phyloP scores from a whole-genome alignment of 176 grass and related monocot species.

The Zea mays region DNA sequence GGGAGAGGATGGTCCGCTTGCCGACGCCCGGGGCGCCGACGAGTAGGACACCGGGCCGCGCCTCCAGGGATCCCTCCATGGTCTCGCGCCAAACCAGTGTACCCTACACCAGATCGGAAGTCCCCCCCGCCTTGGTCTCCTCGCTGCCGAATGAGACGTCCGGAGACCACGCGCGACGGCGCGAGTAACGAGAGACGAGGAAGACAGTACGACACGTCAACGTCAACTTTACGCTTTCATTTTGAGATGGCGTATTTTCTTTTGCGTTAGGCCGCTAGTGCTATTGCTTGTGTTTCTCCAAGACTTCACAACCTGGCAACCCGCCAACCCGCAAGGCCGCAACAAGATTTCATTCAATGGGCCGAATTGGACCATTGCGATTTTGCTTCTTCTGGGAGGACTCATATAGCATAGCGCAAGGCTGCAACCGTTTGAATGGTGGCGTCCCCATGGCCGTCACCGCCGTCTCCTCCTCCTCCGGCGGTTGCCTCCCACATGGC shows the following conservation, averaged over 20 bases:
- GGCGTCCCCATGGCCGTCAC: conserved; percentile 65
- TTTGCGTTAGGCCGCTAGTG: neutral
- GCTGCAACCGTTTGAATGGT: conserved; percentile 62
- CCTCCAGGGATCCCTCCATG: conserved; percentile 71
- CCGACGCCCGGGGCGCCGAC: conserved; percentile 76
- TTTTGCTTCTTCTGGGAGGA: neutral
- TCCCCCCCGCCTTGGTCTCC: neutral
- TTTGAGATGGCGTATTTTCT: neutral
- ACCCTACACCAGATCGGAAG: conserved; percentile 27
- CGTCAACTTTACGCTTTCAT: neutral
- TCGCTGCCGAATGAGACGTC: neutral
- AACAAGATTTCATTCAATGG: neutral
- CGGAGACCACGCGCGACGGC: conserved; percentile 10
- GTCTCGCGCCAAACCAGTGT: conserved; percentile 26
- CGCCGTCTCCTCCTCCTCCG: conserved; percentile 24
- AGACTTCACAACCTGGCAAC: neutral
- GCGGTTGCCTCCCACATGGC: conserved; percentile 59
- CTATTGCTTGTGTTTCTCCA: neutral
- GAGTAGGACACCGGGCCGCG: conserved; percentile 66
- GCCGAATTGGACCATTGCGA: neutral
- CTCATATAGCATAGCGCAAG: neutral
- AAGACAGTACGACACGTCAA: neutral
- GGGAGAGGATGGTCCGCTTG: conserved; percentile 86
- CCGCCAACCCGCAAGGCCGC: neutral
- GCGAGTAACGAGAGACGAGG: neutral